Evolutionary conservation across 177 flowering plant genomes (phyloP).

Genomic region (Tripterygium wilfordii): DNA sequence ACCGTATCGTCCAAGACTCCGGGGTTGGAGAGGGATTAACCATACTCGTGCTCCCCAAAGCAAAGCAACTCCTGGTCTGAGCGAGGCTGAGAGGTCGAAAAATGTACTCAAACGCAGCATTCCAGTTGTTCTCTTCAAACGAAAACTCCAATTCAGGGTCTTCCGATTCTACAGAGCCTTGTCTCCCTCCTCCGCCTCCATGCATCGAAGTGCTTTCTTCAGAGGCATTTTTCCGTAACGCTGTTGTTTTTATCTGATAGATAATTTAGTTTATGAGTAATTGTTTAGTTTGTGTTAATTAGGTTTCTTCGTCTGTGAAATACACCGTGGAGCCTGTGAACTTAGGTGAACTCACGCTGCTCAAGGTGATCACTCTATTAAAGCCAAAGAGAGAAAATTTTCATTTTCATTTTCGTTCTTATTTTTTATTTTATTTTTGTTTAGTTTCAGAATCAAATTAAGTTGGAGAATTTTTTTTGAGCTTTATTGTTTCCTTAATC

Average conservation of each 20-base stretch:
- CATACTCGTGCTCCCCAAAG: too few species aligned
- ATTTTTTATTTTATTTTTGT: not conserved
- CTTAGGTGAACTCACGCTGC: slow-evolving; percentile 49
- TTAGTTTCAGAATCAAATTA: too few species aligned
- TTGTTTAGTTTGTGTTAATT: too few species aligned
- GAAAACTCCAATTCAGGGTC: slow-evolving; percentile 31
- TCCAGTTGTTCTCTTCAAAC: slow-evolving; percentile 32
- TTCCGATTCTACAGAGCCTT: slow-evolving; percentile 37
- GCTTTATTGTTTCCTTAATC: too few species aligned
- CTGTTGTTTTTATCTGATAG: not conserved
- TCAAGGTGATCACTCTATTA: too few species aligned
- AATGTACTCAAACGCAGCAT: slow-evolving; percentile 13
- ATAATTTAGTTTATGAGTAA: not conserved
- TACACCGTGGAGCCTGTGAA: slow-evolving; percentile 52
- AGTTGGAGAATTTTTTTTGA: too few species aligned
- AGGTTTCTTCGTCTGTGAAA: slow-evolving; percentile 39
- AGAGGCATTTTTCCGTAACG: slow-evolving; percentile 27
- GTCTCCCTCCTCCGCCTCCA: slow-evolving; percentile 68
- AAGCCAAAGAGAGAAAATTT: too few species aligned
- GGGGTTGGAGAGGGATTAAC: too few species aligned
- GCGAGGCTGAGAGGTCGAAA: too few species aligned
- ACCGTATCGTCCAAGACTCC: too few species aligned
- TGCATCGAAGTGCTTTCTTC: slow-evolving; percentile 57
- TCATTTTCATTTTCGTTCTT: slow-evolving; percentile 10
- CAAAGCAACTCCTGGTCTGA: too few species aligned